phyloP scores from a whole-genome alignment of 192 early-diverging fungal species.

The Phlyctochytrium planicorne region DNA sequence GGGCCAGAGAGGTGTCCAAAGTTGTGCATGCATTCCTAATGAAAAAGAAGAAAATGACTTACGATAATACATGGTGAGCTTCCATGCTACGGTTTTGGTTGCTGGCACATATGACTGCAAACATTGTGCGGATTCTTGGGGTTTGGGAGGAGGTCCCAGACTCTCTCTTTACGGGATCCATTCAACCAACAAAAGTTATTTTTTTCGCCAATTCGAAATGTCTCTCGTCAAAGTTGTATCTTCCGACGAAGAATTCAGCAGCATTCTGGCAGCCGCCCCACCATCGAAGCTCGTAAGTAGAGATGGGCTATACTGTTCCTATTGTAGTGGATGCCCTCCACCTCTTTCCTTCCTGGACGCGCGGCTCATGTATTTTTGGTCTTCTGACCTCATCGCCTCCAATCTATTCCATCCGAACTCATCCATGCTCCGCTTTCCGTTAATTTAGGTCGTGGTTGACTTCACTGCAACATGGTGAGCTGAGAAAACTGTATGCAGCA shows the following conservation, averaged over 20 bases:
- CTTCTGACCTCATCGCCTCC: constrained; percentile 2
- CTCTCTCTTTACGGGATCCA: neutral
- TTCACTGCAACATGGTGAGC: constrained; percentile 49
- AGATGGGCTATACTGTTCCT: too few relatives aligned
- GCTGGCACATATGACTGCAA: constrained; percentile 94
- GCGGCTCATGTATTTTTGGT: too few relatives aligned
- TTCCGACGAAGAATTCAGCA: constrained; percentile 19
- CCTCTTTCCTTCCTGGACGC: neutral
- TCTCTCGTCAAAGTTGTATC: constrained; percentile 21
- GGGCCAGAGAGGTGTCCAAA: too few relatives aligned
- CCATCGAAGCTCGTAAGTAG: constrained; percentile 23
- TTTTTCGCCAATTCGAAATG: constrained; percentile 6
- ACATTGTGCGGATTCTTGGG: constrained; percentile 26
- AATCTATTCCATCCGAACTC: neutral
- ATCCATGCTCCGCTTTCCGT: neutral
- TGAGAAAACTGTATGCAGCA: too few relatives aligned
- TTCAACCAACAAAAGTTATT: neutral
- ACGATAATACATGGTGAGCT: constrained; percentile 77
- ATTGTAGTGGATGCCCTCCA: neutral
- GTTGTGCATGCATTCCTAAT: too few relatives aligned
- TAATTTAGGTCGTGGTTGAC: constrained; percentile 42
- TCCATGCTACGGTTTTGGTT: constrained; percentile 99
- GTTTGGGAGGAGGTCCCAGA: too few relatives aligned
- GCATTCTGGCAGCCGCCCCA: constrained; percentile 9
- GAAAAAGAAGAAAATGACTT: constrained; percentile 18